phyloP scores from a whole-genome alignment of 2,329 filamentous ascomycete genomes.

The Zasmidium angulare region DNA sequence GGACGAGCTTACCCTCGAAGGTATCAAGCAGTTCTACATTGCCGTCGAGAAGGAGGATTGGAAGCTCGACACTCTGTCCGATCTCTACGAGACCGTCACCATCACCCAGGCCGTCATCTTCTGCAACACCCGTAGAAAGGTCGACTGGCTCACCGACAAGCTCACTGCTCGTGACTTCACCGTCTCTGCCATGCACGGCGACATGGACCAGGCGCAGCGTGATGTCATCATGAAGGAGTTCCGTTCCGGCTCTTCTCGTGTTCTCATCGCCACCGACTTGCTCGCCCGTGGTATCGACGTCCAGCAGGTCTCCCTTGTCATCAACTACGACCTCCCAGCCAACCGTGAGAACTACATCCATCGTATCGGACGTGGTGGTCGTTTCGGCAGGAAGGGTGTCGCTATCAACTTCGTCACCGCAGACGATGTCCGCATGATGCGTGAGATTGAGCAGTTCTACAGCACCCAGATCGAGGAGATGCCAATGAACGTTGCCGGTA shows the following conservation, averaged over 20 bases:
- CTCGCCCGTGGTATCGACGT: slow-evolving; percentile 99
- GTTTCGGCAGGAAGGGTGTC: slow-evolving; percentile 99
- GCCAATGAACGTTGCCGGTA: slow-evolving; percentile 85
- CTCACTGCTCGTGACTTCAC: slow-evolving; percentile 97
- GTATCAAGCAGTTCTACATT: slow-evolving; percentile 99
- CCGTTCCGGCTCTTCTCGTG: slow-evolving; percentile 96
- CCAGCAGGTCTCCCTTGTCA: slow-evolving; percentile 98
- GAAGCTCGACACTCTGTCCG: slow-evolving; percentile 98
- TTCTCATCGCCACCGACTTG: slow-evolving; percentile 96
- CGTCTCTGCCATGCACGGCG: slow-evolving; percentile 99
- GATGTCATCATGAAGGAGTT: slow-evolving; percentile 99
- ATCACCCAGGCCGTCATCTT: slow-evolving; percentile 99
- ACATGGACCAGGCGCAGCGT: slow-evolving; percentile 98
- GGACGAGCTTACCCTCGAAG: slow-evolving; percentile 98
- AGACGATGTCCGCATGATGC: slow-evolving; percentile 99
- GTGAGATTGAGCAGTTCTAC: slow-evolving; percentile 99
- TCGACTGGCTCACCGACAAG: slow-evolving; percentile 99
- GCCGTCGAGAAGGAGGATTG: slow-evolving; percentile 99
- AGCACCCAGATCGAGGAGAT: slow-evolving; percentile 99
- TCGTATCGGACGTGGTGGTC: slow-evolving; percentile 98
- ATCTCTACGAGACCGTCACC: slow-evolving; percentile 98
- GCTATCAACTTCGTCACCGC: slow-evolving; percentile 99
- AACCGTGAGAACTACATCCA: slow-evolving; percentile 99
- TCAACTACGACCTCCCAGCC: slow-evolving; percentile 99
- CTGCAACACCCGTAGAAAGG: slow-evolving; percentile 99